A percentile compares a stretch with the other conserved stretches of the same genome.
These are phyloP conservation scores for Encephalitozoon cuniculi DNA, from an alignment of 371 early-diverging fungal genomes.

Conservation along the genomic window DNA sequence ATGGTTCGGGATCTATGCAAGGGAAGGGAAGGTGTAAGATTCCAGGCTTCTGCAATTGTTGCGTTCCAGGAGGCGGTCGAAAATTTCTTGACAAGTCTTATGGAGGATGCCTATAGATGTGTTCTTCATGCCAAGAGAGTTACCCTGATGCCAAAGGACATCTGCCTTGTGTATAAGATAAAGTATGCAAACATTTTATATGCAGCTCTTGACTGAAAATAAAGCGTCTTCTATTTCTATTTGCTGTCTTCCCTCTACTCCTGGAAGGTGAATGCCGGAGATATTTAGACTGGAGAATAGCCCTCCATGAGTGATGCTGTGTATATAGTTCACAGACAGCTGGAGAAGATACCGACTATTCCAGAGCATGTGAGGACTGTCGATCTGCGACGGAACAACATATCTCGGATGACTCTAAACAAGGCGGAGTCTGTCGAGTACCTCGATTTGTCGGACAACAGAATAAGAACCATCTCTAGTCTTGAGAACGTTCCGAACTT, in stretches of 20 bases:
- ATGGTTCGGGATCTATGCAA: constrained; percentile 62
- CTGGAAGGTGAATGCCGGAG: too few relatives aligned
- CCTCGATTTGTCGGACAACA: constrained; percentile 55
- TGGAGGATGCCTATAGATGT: constrained; percentile 79
- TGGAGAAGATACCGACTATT: constrained; percentile 20
- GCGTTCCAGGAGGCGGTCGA: constrained; percentile 82
- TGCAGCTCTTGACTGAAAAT: constrained; percentile 17
- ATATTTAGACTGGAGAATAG: background rate
- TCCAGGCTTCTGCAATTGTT: constrained; percentile 67
- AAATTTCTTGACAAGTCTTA: constrained; percentile 71
- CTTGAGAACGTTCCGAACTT: constrained; percentile 37
- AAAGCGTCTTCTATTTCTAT: background rate
- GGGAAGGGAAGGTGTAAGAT: constrained; percentile 60
- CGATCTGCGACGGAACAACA: constrained; percentile 32
- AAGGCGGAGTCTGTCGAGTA: constrained; percentile 10
- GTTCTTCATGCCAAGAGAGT: constrained; percentile 85
- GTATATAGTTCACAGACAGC: constrained; percentile 15
- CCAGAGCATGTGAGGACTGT: background rate
- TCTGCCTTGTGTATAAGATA: constrained; percentile 76
- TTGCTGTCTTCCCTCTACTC: too few relatives aligned
- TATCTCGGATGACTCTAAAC: constrained; percentile 23
- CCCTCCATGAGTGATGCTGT: background rate
- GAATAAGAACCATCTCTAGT: constrained; percentile 26
- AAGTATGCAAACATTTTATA: constrained; percentile 61
- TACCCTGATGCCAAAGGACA: constrained; percentile 78